Evolutionary conservation across 768 basidiomycete genomes (phyloP), one percentile per base, ranked within the genome.

Genomic region (Lactifluus volemus): DNA sequence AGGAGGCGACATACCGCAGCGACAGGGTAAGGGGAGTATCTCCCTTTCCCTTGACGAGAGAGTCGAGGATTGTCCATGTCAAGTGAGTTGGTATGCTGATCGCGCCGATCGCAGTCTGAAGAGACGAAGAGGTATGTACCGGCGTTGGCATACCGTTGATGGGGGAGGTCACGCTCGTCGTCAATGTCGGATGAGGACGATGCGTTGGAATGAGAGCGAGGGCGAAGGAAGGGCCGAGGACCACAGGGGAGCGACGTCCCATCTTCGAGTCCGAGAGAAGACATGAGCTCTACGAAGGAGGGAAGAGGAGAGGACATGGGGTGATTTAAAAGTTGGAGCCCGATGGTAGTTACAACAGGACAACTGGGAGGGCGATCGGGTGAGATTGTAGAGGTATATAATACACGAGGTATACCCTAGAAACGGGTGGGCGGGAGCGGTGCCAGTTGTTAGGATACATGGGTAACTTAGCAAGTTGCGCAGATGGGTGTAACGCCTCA

Each of bases 221-320:
- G 59, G 29, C 65, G 66, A 63, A 71, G 64, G 63, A 65, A 67
- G 67, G 63, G 29, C 17, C 39, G 58, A 49, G 60, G 44, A 53
- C 10, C 48, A 50, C 59, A 54, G 39, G 58, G 30, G 44, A 25
- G 53, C 34, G 66, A 54, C 55, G 74, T 50, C 34, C 69, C 71
- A 65, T 79, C 79, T 65, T 88, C 83, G 72, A 92, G 78, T 65
- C 88, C 90, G 67, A 92, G 78, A 62, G 90, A 82, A 64, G 83
- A 82, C 88, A 92, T 89, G 71, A 92, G 86, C 75, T 91, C 85
- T 60, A 89, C 84, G 72, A 92, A 92, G 59, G 90, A 91, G 69
- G 90, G 90, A 68, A 92, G 84, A 68, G 87, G 73, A 68, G 87
- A 73, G 70, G 85, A 76, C 85, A 86, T 89, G 68, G 25, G 53